Conservation (phyloP, 163 green algal species). For the Volvox carteri region DNA sequence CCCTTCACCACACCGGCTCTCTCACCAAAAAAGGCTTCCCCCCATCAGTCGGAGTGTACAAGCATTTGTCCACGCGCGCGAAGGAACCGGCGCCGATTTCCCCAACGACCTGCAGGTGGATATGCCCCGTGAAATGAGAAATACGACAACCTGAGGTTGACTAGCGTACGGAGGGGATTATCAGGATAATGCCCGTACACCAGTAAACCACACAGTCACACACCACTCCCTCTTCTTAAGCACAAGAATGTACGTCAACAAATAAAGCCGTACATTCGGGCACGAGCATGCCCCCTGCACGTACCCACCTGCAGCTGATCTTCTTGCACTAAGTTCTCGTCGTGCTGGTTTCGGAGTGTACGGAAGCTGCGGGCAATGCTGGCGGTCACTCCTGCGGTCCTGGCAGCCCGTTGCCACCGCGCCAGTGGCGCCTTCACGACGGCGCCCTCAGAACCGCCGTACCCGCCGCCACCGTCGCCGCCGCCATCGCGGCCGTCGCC, state of each 20-base stretch:
- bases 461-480: background rate
- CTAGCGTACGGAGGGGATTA: no score
- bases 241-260: no score
- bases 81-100: conserved; percentile 39
- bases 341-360: conserved; percentile 40
- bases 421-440: background rate
- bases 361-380: conserved; percentile 22
- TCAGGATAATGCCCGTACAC: no score
- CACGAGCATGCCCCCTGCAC: no score
- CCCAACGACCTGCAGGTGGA: background rate
- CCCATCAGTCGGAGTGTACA: conserved; percentile 3
- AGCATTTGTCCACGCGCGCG: conserved; percentile 28
- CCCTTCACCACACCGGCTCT: no score
- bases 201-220: no score
- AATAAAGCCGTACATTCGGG: no score
- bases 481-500: background rate
- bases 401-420: background rate
- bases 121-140: no score
- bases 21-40: conserved; percentile 19
- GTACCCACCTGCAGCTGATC: conserved; percentile 34
- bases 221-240: no score
- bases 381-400: background rate
- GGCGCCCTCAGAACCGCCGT: background rate
- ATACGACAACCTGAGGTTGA: no score
- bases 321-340: conserved; percentile 29